These are phyloP conservation scores for Penicillium cosmopolitanum DNA, from an alignment of 495 filamentous ascomycete species.

Conservation along the genomic window DNA sequence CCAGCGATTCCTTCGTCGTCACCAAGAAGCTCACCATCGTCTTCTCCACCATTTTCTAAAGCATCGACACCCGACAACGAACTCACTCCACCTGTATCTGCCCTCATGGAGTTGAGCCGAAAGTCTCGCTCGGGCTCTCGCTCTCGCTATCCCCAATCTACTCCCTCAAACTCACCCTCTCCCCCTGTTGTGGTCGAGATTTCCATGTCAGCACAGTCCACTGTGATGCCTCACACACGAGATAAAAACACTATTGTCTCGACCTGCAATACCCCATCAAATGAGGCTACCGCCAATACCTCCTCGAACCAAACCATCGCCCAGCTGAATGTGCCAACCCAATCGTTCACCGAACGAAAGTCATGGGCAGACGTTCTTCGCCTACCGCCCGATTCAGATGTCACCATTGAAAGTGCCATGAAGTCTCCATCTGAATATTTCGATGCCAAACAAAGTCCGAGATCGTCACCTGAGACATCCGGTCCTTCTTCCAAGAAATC, in stretches of 20 bases:
- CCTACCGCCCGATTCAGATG: background rate
- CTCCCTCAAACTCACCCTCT: background rate
- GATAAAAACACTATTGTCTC: too few relatives aligned
- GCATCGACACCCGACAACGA: background rate
- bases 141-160: background rate
- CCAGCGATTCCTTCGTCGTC: background rate
- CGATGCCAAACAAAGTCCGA: background rate
- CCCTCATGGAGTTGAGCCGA: background rate
- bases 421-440: background rate
- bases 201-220: background rate
- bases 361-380: background rate
- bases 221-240: too few relatives aligned
- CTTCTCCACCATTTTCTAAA: background rate
- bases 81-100: background rate
- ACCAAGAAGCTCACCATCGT: background rate
- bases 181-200: background rate
- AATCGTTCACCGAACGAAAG: background rate
- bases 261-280: too few relatives aligned
- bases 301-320: background rate
- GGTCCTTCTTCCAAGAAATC: background rate
- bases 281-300: too few relatives aligned
- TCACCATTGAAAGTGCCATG: background rate
- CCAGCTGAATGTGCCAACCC: background rate
- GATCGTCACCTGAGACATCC: background rate
- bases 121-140: background rate